Evolutionary conservation across 176 grass and related monocot species (phyloP).

Genomic region (Musa beccarii): DNA sequence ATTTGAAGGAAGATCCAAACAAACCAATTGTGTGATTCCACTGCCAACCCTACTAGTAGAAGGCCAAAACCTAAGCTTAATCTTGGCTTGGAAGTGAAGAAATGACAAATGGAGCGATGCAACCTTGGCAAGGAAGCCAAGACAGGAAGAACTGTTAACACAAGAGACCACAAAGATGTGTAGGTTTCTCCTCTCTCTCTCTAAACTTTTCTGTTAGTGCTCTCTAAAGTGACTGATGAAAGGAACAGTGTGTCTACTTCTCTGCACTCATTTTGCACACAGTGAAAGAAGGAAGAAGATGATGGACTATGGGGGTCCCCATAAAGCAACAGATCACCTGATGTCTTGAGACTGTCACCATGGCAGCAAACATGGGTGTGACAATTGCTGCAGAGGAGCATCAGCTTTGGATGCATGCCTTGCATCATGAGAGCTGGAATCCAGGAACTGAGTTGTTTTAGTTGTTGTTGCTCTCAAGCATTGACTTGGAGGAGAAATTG

Average conservation of each 20-base stretch:
- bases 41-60: no score
- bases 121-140: not conserved
- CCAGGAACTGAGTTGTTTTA: not conserved
- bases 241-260: not conserved
- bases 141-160: no score
- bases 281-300: not conserved
- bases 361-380: no score
- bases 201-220: not conserved
- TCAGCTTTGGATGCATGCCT: no score
- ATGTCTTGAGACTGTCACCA: no score
- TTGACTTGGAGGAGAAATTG: not conserved
- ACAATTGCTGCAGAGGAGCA: no score
- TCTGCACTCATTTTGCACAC: not conserved
- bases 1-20: no score
- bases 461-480: constrained; percentile 2
- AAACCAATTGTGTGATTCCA: no score
- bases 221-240: not conserved
- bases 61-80: not conserved
- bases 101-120: no score
- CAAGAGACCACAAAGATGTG: not conserved
- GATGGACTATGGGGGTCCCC: not conserved
- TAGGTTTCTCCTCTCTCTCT: not conserved
- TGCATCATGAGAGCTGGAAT: no score
- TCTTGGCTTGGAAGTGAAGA: constrained; percentile 1
- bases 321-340: no score